phyloP scores from a whole-genome alignment of 2,329 filamentous ascomycete species.

The Phialocephala sp. region DNA sequence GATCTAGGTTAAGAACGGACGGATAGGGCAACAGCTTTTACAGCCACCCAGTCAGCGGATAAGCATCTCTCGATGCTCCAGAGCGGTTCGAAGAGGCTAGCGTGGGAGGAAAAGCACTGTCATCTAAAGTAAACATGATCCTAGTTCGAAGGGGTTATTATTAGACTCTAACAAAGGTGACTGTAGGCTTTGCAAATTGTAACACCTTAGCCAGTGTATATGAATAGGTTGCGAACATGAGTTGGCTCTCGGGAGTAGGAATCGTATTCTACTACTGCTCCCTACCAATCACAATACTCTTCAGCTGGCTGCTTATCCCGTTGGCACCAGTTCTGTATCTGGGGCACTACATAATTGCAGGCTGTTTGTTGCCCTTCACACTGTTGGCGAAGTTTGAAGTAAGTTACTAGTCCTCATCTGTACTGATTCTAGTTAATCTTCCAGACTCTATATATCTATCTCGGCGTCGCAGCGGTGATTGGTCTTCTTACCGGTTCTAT shows the following conservation, averaged over 20 bases:
- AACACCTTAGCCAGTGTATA: background rate
- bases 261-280: constrained; percentile 34
- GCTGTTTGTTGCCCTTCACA: constrained; percentile 36
- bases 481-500: constrained; percentile 68
- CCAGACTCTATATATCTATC: constrained; percentile 53
- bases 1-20: background rate
- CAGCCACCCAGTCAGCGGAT: background rate
- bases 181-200: background rate
- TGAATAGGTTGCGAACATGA: constrained; percentile 24
- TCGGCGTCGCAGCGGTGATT: constrained; percentile 70
- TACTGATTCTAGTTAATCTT: background rate
- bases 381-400: constrained; percentile 42
- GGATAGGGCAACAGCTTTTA: background rate
- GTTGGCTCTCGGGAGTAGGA: constrained; percentile 30
- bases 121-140: background rate
- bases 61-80: background rate
- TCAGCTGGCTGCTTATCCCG: constrained; percentile 27
- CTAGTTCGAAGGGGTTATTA: background rate
- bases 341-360: constrained; percentile 31
- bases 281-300: constrained; percentile 34
- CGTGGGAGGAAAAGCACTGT: background rate
- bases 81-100: background rate
- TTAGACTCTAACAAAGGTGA: background rate
- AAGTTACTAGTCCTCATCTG: background rate
- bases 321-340: constrained; percentile 39